Evolutionary conservation across 1,284 basidiomycete genomes (phyloP).

Genomic region (Puccinia hordei): DNA sequence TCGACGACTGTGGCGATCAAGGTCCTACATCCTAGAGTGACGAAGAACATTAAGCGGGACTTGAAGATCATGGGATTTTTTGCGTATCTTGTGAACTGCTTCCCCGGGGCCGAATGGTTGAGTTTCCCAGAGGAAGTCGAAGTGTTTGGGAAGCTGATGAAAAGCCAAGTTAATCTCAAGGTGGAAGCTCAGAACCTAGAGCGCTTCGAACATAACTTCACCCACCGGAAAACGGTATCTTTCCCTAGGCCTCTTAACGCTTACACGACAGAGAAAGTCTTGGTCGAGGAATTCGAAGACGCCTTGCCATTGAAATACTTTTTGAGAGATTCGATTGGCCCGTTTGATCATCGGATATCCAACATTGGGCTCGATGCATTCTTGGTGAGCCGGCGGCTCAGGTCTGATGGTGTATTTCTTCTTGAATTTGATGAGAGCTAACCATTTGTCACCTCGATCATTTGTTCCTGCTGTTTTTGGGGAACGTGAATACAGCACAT

Average conservation of each 20-base stretch:
- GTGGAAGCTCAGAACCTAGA: conserved; percentile 86
- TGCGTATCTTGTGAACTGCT: conserved; percentile 72
- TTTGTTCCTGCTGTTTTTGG: conserved; percentile 37
- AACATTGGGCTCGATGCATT: conserved; percentile 94
- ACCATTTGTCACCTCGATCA: neutral
- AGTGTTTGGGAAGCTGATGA: conserved; percentile 97
- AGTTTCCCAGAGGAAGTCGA: conserved; percentile 92
- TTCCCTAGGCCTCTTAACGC: conserved; percentile 83
- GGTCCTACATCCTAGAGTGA: conserved; percentile 83
- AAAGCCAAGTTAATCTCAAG: conserved; percentile 85
- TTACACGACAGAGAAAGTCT: conserved; percentile 76
- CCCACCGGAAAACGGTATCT: conserved; percentile 71
- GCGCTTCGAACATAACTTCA: conserved; percentile 84
- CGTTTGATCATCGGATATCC: conserved; percentile 85
- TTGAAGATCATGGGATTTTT: conserved; percentile 94
- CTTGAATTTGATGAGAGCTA: neutral
- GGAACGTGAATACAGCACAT: conserved; percentile 71
- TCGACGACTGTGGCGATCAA: conserved; percentile 91
- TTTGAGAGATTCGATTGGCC: conserved; percentile 80
- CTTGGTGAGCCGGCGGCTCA: conserved; percentile 66
- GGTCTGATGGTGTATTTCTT: neutral
- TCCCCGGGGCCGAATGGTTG: conserved; percentile 96
- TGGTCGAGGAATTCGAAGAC: conserved; percentile 91
- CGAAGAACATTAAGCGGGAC: conserved; percentile 80
- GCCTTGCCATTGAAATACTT: conserved; percentile 88